Conservation (phyloP, 2,329 filamentous ascomycete species). For the Scopulariopsis brevicaulis region DNA sequence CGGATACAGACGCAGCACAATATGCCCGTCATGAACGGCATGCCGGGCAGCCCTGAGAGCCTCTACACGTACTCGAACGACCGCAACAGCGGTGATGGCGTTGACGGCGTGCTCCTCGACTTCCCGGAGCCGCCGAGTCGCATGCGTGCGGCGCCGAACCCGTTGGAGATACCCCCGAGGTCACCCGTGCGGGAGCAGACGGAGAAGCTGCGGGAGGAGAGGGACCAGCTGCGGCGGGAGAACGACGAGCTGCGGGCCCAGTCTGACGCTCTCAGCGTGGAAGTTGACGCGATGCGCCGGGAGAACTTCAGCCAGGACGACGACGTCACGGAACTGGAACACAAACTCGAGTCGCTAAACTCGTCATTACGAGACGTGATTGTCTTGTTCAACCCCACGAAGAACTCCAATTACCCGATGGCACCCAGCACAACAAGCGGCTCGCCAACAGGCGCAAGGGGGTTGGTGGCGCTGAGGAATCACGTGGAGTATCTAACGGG, state of each 20-base stretch:
- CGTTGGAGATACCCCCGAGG: slow-evolving; percentile 47
- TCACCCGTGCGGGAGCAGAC: slow-evolving; percentile 43
- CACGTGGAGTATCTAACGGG: slow-evolving; percentile 65
- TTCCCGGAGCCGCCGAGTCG: slow-evolving; percentile 50
- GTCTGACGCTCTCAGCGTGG: slow-evolving; percentile 19
- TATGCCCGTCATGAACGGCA: slow-evolving; percentile 35
- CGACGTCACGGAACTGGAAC: slow-evolving; percentile 50
- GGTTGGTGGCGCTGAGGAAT: slow-evolving; percentile 21
- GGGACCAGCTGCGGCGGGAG: slow-evolving; percentile 32
- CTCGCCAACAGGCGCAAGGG: slow-evolving; percentile 17
- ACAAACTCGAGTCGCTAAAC: slow-evolving; percentile 57
- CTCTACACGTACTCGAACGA: slow-evolving; percentile 58
- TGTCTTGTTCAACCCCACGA: slow-evolving; percentile 47
- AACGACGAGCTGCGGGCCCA: slow-evolving; percentile 22
- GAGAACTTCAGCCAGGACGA: slow-evolving; percentile 28
- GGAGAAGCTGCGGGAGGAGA: slow-evolving; percentile 35
- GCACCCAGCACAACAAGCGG: slow-evolving; percentile 23
- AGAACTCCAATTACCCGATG: slow-evolving; percentile 31
- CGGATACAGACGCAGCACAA: slow-evolving; percentile 15
- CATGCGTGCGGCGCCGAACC: slow-evolving; percentile 24
- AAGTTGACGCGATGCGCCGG: slow-evolving; percentile 23
- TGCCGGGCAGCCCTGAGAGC: slow-evolving; percentile 68
- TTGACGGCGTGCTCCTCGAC: slow-evolving; percentile 58
- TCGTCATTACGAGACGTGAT: slow-evolving; percentile 55
- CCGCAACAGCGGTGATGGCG: slow-evolving; percentile 43